Conservation (phyloP, 768 basidiomycete species). For the Tubosaeta brunneosetosa region DNA sequence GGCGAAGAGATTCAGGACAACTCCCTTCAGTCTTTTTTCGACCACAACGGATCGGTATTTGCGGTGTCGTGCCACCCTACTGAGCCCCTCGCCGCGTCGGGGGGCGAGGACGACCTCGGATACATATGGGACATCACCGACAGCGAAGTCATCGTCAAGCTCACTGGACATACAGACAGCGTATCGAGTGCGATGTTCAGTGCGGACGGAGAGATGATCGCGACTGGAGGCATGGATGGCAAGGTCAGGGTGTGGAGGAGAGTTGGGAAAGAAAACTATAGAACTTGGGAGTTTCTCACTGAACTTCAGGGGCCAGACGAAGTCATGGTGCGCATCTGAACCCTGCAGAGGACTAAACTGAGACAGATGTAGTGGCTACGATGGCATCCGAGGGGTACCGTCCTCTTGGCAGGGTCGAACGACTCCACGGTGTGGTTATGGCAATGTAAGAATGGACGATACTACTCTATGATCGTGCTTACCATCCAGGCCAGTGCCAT, state of each 20-base stretch:
- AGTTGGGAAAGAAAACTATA: conserved; percentile 69
- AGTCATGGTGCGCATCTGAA: conserved; percentile 66
- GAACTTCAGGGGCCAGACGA: conserved; percentile 93
- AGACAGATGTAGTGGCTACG: conserved; percentile 63
- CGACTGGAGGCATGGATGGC: conserved; percentile 98
- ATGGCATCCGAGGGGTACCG: conserved; percentile 94
- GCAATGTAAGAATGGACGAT: conserved; percentile 64
- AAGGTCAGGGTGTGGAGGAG: conserved; percentile 88
- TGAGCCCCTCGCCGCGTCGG: conserved; percentile 77
- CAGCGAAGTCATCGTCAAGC: conserved; percentile 74
- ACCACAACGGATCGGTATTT: conserved; percentile 79
- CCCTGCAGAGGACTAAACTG: background rate
- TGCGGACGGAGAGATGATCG: conserved; percentile 84
- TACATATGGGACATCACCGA: conserved; percentile 89
- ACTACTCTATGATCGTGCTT: background rate
- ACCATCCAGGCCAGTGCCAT: conserved; percentile 62
- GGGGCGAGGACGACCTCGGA: conserved; percentile 92
- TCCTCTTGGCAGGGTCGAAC: conserved; percentile 87
- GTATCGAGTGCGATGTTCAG: conserved; percentile 79
- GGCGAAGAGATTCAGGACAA: conserved; percentile 46
- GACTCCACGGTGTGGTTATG: conserved; percentile 96
- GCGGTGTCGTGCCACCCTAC: conserved; percentile 79
- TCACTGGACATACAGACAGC: conserved; percentile 92
- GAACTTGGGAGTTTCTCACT: conserved; percentile 90
- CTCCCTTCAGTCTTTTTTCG: conserved; percentile 63